Base-by-base conservation (phyloP, 441 rosid species). In the Populus tomentosa region DNA sequence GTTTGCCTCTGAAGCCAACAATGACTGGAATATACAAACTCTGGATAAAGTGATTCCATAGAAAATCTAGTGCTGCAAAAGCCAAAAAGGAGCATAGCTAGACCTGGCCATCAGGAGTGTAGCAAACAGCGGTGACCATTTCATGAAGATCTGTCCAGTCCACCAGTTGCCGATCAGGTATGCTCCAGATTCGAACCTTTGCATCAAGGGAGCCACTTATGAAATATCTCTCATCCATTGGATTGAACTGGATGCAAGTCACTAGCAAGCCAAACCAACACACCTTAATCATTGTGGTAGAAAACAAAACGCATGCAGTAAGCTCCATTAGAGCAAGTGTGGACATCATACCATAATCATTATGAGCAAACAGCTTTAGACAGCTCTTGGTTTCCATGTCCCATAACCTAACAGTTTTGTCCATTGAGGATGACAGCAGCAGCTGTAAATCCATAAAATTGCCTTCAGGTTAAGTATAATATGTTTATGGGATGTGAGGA, bases 381-480 rank as follows among this genome's bases (percentile, higher is more conserved):
- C 98, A 95, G 80, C 87, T 87, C 79, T 84, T 90, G 46, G 84
- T 87, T 80, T 94, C 97, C 83, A 92, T 42, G 84, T 94, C 99
- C 99, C 99, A 95, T 75, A 95, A 77, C 78, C 97, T 89, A 18
- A 95, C 98, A 67, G 99, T 95, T 85, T 94, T 95, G 81, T 95
- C 99, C 99, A 94, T 95, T n/a, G 99, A 95, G 76, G 99, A 95
- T 5, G 99, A 95, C 36, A 94, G 90, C 61, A 95, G 82, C 77
- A 81, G 89, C 97, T 95, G 93, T 83, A 84, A 80, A 71, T 65
- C 21, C 69, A 75, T 14, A 33, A 66, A 64, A 30, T 71, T 72
- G 13, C 46, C 53, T n/a, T 68, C 33, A 61, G 0, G 69, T 75
- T 64, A 50, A 7, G 33, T 59, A 50, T 10, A 21, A 38, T 21